A percentile compares a stretch with the other conserved stretches of the same genome.
phyloP scores from a whole-genome alignment of 192 early-diverging fungal species.

The Jimgerdemannia lactiflua region DNA sequence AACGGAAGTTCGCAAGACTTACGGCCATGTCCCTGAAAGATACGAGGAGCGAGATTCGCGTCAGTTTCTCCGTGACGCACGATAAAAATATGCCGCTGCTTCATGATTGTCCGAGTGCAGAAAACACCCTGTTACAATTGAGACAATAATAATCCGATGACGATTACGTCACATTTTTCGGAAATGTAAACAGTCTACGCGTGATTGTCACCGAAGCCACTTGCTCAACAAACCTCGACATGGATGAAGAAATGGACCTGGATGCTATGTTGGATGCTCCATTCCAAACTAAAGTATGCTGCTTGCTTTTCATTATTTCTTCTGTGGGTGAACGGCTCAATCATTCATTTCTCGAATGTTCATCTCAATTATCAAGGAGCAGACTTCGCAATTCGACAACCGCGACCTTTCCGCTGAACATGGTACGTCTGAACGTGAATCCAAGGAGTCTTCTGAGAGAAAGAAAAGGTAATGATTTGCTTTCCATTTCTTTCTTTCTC shows the following conservation, averaged over 20 bases:
- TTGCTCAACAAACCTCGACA: background rate
- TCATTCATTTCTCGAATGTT: background rate
- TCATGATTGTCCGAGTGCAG: too few relatives aligned
- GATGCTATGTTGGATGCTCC: slow-evolving; percentile 64
- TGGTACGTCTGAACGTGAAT: slow-evolving; percentile 16
- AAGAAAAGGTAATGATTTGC: background rate
- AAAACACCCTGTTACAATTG: too few relatives aligned
- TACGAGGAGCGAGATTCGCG: too few relatives aligned
- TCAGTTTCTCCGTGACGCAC: too few relatives aligned
- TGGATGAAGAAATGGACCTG: slow-evolving; percentile 39
- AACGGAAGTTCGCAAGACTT: too few relatives aligned
- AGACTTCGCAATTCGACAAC: slow-evolving; percentile 15
- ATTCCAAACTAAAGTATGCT: slow-evolving; percentile 42
- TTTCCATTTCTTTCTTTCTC: background rate
- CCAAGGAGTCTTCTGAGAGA: slow-evolving; percentile 22
- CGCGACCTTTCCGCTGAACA: slow-evolving; percentile 13
- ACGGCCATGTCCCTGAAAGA: too few relatives aligned
- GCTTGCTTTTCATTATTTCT: too few relatives aligned
- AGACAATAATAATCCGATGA: too few relatives aligned
- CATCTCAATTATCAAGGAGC: slow-evolving; percentile 5
- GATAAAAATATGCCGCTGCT: too few relatives aligned
- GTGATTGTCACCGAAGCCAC: background rate
- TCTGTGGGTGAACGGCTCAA: too few relatives aligned
- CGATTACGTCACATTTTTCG: background rate
- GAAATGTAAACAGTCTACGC: background rate